These are phyloP conservation scores for Colletotrichum echinochloae DNA, from an alignment of 2,329 filamentous ascomycete species.

Conservation along the genomic window DNA sequence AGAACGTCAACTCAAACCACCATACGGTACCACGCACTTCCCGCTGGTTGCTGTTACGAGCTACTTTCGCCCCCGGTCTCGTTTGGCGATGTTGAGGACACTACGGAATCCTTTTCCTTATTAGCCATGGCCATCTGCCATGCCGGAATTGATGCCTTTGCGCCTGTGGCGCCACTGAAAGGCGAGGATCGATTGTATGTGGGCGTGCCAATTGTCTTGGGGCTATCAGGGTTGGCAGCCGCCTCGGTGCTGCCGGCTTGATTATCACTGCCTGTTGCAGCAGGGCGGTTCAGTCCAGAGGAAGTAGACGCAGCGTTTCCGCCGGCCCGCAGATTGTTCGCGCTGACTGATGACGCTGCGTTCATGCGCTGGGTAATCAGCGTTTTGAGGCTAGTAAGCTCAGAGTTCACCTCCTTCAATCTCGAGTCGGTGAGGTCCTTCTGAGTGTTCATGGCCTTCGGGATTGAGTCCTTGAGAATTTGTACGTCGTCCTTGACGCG, in stretches of 20 bases:
- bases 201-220: slow-evolving; percentile 48
- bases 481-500: slow-evolving; percentile 89
- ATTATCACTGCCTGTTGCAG: slow-evolving; percentile 47
- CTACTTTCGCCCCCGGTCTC: slow-evolving; percentile 41
- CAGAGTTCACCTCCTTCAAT: slow-evolving; percentile 85
- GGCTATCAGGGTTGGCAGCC: slow-evolving; percentile 47
- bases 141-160: slow-evolving; percentile 78
- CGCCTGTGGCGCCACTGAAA: slow-evolving; percentile 57
- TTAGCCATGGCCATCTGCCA: slow-evolving; percentile 82
- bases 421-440: slow-evolving; percentile 85
- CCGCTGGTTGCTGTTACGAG: slow-evolving; percentile 34
- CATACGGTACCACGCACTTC: background rate
- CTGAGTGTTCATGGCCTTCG: slow-evolving; percentile 88
- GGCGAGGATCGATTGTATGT: slow-evolving; percentile 45
- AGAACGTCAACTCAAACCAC: background rate
- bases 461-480: slow-evolving; percentile 84
- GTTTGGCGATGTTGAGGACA: slow-evolving; percentile 46
- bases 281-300: slow-evolving; percentile 2
- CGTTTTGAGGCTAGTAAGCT: slow-evolving; percentile 93
- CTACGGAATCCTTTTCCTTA: slow-evolving; percentile 56
- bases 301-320: slow-evolving; percentile 42
- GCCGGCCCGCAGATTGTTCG: slow-evolving; percentile 45
- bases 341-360: slow-evolving; percentile 43
- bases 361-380: slow-evolving; percentile 77
- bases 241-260: slow-evolving; percentile 45